Evolutionary conservation across 805 yeast genomes (phyloP).

Genomic region (Sungouiozyma ichnusensis): DNA sequence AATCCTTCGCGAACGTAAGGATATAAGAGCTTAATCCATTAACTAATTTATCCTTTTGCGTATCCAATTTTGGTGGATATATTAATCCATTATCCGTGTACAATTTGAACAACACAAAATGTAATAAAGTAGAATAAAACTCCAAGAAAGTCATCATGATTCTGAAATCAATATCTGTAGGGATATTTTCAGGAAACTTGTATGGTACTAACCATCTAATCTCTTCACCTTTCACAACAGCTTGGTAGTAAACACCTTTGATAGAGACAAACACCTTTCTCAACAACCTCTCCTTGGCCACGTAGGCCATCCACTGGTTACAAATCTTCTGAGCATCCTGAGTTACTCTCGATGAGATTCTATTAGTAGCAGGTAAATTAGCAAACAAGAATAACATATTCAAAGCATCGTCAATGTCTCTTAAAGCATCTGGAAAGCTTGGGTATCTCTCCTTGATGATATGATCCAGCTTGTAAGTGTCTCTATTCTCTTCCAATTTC

Average conservation of each 20-base stretch:
- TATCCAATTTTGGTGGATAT: constrained; percentile 83
- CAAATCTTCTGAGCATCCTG: constrained; percentile 77
- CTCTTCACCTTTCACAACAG: constrained; percentile 81
- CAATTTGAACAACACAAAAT: constrained; percentile 75
- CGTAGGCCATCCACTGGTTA: constrained; percentile 91
- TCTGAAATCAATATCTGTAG: constrained; percentile 87
- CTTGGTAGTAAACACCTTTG: constrained; percentile 95
- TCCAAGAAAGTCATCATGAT: constrained; percentile 95
- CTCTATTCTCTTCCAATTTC: constrained; percentile 62
- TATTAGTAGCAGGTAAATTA: constrained; percentile 87
- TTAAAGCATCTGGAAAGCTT: constrained; percentile 78
- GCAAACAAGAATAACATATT: constrained; percentile 91
- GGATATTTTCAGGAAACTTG: constrained; percentile 93
- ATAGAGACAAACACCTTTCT: constrained; percentile 90
- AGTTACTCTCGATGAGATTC: constrained; percentile 70
- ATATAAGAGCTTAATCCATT: constrained; percentile 85
- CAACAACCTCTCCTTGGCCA: constrained; percentile 72
- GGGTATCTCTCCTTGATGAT: constrained; percentile 94
- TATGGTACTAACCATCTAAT: constrained; percentile 94
- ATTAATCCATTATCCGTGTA: constrained; percentile 78
- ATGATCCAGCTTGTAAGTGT: constrained; percentile 71
- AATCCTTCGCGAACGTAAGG: constrained; percentile 40
- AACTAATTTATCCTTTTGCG: constrained; percentile 62
- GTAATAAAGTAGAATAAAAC: constrained; percentile 85
- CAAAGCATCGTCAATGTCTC: constrained; percentile 92